Conservation (phyloP, 2,329 filamentous ascomycete species). For the Paecilomyces fulvus region DNA sequence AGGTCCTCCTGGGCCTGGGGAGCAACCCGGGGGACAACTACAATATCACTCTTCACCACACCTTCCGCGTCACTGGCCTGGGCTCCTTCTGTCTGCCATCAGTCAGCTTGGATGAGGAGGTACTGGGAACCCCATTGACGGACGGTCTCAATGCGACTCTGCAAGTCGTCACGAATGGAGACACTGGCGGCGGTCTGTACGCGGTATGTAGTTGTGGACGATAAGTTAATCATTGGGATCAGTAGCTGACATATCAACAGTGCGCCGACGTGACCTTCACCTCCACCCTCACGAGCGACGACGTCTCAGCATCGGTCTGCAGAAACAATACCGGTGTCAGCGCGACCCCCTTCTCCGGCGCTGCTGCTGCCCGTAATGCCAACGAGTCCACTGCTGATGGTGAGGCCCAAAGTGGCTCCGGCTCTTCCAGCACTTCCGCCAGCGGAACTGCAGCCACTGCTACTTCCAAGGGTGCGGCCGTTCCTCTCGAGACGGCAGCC, state of each 20-base stretch:
- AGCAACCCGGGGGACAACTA: conserved; percentile 51
- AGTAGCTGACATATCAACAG: conserved; percentile 26
- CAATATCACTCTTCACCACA: conserved; percentile 58
- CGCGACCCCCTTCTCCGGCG: conserved; percentile 34
- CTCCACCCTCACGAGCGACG: conserved; percentile 38
- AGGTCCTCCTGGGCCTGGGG: conserved; percentile 46
- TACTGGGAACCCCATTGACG: conserved; percentile 37
- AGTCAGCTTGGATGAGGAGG: conserved; percentile 33
- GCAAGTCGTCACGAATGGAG: conserved; percentile 59
- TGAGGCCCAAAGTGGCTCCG: conserved; percentile 16
- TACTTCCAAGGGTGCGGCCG: conserved; percentile 21
- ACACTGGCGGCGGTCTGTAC: conserved; percentile 55
- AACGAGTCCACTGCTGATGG: conserved; percentile 34
- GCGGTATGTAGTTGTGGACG: conserved; percentile 40
- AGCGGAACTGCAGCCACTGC: conserved; percentile 3
- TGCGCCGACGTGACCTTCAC: conserved; percentile 68
- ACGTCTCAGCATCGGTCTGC: conserved; percentile 41
- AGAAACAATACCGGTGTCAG: conserved; percentile 50
- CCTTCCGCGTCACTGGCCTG: conserved; percentile 51
- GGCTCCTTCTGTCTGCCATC: conserved; percentile 59
- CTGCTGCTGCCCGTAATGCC: conserved; percentile 31
- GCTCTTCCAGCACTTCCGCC: conserved; percentile 4
- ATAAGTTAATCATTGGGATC: not conserved
- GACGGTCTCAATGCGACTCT: conserved; percentile 59
- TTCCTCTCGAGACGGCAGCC: conserved; percentile 23